phyloP scores from a whole-genome alignment of 805 yeast species.

The Teunomyces atbi region DNA sequence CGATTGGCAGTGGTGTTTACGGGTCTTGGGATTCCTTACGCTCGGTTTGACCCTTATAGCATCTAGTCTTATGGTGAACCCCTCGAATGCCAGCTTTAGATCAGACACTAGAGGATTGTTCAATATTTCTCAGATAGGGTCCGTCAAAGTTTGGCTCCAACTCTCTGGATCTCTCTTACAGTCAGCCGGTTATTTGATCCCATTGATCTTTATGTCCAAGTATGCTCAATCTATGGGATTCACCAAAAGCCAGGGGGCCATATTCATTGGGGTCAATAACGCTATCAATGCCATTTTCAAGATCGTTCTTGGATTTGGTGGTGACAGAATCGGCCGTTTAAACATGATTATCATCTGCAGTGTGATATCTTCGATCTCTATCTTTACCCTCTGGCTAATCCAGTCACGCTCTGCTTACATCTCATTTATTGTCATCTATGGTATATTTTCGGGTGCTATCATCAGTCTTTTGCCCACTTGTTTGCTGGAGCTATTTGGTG shows the following conservation, averaged over 20 bases:
- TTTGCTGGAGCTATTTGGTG: slow-evolving; percentile 31
- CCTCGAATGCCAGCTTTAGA: slow-evolving; percentile 7
- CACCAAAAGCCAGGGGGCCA: slow-evolving; percentile 26
- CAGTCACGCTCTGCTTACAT: slow-evolving; percentile 22
- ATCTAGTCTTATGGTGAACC: slow-evolving; percentile 14
- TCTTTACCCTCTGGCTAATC: slow-evolving; percentile 20
- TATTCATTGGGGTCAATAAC: slow-evolving; percentile 34
- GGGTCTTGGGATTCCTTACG: slow-evolving; percentile 27
- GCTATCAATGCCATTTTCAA: slow-evolving; percentile 27
- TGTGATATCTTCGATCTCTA: slow-evolving; percentile 12
- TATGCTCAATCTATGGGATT: slow-evolving; percentile 31
- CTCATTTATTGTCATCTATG: slow-evolving; percentile 31
- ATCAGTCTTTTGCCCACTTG: slow-evolving; percentile 32
- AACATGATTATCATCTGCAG: slow-evolving; percentile 19
- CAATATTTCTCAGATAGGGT: slow-evolving; percentile 15
- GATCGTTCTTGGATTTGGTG: slow-evolving; percentile 16
- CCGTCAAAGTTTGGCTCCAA: slow-evolving; percentile 17
- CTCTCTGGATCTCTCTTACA: slow-evolving; percentile 25
- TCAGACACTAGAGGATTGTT: slow-evolving; percentile 8
- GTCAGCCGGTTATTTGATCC: slow-evolving; percentile 34
- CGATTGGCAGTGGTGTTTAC: slow-evolving; percentile 36
- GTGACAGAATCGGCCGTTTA: slow-evolving; percentile 17
- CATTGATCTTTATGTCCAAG: slow-evolving; percentile 33
- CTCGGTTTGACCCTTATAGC: slow-evolving; percentile 13
- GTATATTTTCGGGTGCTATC: slow-evolving; percentile 35